Evolutionary conservation across 176 grass and related monocot genomes (phyloP).

Genomic region (Oryza glumipatula): DNA sequence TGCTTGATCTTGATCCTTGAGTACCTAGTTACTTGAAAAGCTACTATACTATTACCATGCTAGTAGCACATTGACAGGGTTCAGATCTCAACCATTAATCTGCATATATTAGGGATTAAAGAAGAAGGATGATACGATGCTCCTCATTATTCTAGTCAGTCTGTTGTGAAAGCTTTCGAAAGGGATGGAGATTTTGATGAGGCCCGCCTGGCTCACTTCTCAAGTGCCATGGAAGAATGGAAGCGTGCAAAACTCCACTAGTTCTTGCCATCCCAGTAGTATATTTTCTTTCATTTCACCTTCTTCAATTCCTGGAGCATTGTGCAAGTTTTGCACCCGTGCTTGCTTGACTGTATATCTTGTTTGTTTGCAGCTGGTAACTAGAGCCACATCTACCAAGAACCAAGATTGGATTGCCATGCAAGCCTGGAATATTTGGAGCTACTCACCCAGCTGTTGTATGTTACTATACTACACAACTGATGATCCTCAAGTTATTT

Average conservation of each 20-base stretch:
- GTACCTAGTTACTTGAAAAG: background rate
- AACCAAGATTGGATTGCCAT: background rate
- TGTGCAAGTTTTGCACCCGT: background rate
- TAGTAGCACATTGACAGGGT: background rate
- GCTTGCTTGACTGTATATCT: background rate
- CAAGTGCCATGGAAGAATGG: slow-evolving; percentile 6
- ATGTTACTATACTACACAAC: background rate
- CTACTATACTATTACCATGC: too few relatives aligned
- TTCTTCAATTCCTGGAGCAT: background rate
- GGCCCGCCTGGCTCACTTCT: background rate
- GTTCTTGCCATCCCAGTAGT: too few relatives aligned
- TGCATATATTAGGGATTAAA: background rate
- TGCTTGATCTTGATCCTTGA: background rate
- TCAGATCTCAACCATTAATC: background rate
- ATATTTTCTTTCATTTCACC: background rate
- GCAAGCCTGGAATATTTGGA: slow-evolving; percentile 24
- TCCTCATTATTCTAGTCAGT: background rate
- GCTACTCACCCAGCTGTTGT: background rate
- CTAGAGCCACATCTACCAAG: background rate
- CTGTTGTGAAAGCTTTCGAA: background rate
- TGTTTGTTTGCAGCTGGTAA: background rate
- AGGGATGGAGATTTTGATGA: background rate
- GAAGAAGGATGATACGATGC: background rate
- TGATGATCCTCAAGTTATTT: background rate
- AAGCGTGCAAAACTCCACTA: background rate